These are phyloP conservation scores for Glycine tomentella DNA, from an alignment of 306 rosid species.

Conservation along the genomic window DNA sequence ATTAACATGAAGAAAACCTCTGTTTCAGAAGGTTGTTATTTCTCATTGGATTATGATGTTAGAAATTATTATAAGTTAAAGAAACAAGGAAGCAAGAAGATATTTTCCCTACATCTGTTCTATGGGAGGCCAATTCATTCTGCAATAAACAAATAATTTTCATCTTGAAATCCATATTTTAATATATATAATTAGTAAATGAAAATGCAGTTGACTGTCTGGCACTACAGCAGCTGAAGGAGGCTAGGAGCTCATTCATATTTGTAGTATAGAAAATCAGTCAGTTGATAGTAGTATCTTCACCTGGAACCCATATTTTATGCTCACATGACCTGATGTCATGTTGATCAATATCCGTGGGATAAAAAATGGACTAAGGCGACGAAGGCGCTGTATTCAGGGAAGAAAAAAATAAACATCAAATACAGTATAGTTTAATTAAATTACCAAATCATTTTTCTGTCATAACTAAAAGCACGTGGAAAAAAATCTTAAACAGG, in stretches of 20 bases:
- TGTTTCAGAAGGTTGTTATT: conserved; percentile 27
- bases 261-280: conserved; percentile 37
- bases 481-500: conserved; percentile 9
- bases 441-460: conserved; percentile 32
- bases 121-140: background rate
- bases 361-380: conserved; percentile 96
- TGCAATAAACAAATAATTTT: conserved; percentile 14
- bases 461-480: conserved; percentile 33
- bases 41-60: conserved; percentile 17
- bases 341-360: conserved; percentile 93
- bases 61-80: conserved; percentile 32
- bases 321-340: conserved; percentile 99
- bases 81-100: conserved; percentile 33
- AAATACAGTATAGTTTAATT: conserved; percentile 26
- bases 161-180: conserved; percentile 29
- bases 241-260: conserved; percentile 33
- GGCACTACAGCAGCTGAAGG: conserved; percentile 9
- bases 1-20: conserved; percentile 13
- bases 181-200: conserved; percentile 1
- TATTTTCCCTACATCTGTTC: conserved; percentile 34
- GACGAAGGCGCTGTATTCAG: conserved; percentile 79
- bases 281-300: conserved; percentile 24
- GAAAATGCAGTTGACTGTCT: conserved; percentile 21
- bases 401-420: conserved; percentile 17
- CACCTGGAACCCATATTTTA: conserved; percentile 98